Evolutionary conservation across 345 rosid species (phyloP).

Genomic region (Erucastrum elatum): DNA sequence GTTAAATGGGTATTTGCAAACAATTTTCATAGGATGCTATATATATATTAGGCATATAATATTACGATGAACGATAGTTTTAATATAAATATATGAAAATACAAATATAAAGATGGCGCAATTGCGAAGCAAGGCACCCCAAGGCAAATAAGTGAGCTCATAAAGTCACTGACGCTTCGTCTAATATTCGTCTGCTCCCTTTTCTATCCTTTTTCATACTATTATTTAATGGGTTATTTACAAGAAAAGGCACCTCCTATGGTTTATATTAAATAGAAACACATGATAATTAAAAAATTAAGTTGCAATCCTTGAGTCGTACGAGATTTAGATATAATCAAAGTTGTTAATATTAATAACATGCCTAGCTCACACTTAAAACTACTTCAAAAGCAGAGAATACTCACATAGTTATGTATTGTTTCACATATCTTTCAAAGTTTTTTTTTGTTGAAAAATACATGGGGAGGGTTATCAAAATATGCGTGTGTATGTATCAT

Average conservation of each 20-base stretch:
- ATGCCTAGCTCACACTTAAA: not conserved
- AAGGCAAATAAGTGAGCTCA: slow-evolving; percentile 52
- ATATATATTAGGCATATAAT: not conserved
- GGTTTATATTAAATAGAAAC: not conserved
- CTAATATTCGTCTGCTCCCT: slow-evolving; percentile 24
- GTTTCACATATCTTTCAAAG: not conserved
- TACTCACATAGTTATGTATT: not conserved
- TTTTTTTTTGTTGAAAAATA: too few species aligned
- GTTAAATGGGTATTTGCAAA: not conserved
- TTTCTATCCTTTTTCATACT: slow-evolving; percentile 11
- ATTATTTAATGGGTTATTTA: slow-evolving; percentile 1
- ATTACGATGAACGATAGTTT: not conserved
- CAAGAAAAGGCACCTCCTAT: slow-evolving; percentile 12
- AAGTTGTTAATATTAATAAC: not conserved
- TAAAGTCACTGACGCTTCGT: slow-evolving; percentile 43
- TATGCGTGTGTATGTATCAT: too few species aligned
- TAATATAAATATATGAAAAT: not conserved
- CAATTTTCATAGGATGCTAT: not conserved
- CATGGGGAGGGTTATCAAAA: too few species aligned
- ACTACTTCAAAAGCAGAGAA: not conserved
- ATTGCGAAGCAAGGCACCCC: slow-evolving; percentile 44
- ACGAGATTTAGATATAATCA: slow-evolving; percentile 6
- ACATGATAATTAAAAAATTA: too few species aligned
- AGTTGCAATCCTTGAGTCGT: not conserved
- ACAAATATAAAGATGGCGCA: slow-evolving; percentile 40